A percentile compares a stretch with the other conserved stretches of the same genome.
Conservation (phyloP, 768 basidiomycete genomes). For the Pleurotus tuber-regium region DNA sequence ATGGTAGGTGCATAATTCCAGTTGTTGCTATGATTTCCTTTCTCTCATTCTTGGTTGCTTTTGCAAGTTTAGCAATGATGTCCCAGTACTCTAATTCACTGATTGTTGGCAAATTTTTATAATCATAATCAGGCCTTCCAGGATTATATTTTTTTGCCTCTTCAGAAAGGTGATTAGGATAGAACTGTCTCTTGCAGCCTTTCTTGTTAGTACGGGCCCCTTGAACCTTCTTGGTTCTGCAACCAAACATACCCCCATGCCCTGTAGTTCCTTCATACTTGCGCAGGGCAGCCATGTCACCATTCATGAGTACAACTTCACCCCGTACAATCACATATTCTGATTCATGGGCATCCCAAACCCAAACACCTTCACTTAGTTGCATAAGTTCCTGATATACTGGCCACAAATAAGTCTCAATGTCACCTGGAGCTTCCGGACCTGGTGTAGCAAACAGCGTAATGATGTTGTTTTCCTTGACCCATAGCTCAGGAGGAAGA, state of each 20-base stretch:
- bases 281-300: slow-evolving; percentile 31
- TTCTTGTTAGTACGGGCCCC: slow-evolving; percentile 27
- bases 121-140: slow-evolving; percentile 19
- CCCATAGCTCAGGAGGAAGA: slow-evolving; percentile 20
- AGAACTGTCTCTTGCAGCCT: slow-evolving; percentile 25
- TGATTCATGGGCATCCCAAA: slow-evolving; percentile 27
- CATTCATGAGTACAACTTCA: slow-evolving; percentile 19
- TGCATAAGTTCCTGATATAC: slow-evolving; percentile 26
- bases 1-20: slow-evolving; percentile 25
- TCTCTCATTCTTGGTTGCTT: slow-evolving; percentile 13
- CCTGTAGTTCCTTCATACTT: slow-evolving; percentile 33
- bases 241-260: too few relatives aligned
- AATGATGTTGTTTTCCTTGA: slow-evolving; percentile 17
- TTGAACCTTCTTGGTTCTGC: slow-evolving; percentile 23
- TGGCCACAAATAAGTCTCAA: slow-evolving; percentile 23
- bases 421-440: slow-evolving; percentile 24
- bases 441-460: slow-evolving; percentile 26
- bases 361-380: slow-evolving; percentile 28
- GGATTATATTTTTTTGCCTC: slow-evolving; percentile 21
- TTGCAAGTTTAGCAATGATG: slow-evolving; percentile 16
- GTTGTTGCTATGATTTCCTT: slow-evolving; percentile 19
- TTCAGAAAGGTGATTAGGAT: slow-evolving; percentile 21
- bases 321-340: slow-evolving; percentile 20
- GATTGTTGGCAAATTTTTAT: slow-evolving; percentile 21
- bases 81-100: slow-evolving; percentile 23